Percentiles rank a stretch among this genome's conserved stretches.
phyloP scores from a whole-genome alignment of 106 monocot species.

The Hemerocallis citrina region DNA sequence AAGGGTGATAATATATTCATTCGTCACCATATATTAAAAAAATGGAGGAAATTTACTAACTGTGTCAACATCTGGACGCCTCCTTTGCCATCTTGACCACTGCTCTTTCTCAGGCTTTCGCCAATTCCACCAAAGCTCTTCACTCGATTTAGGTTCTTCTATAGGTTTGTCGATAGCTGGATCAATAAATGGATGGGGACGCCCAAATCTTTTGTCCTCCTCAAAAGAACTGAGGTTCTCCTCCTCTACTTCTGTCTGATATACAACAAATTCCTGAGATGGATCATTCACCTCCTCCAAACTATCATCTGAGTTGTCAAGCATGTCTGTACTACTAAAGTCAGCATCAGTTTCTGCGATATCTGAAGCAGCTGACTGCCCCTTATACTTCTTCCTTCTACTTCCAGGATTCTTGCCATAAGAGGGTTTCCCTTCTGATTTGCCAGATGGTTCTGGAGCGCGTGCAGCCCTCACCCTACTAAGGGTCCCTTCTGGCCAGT shows the following conservation, averaged over 20 bases:
- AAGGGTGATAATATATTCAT: neutral
- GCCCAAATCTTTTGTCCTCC: slow-evolving; percentile 64
- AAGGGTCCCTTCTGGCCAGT: slow-evolving; percentile 89
- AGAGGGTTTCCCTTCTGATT: slow-evolving; percentile 64
- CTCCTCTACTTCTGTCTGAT: slow-evolving; percentile 46
- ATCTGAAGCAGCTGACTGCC: slow-evolving; percentile 25
- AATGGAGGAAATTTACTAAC: slow-evolving; percentile 28
- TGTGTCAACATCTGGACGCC: slow-evolving; percentile 88
- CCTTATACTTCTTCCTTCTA: slow-evolving; percentile 59
- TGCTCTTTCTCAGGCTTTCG: slow-evolving; percentile 82
- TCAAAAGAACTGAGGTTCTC: slow-evolving; percentile 66
- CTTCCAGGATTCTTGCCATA: slow-evolving; percentile 86
- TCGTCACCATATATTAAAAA: neutral
- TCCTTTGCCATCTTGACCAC: slow-evolving; percentile 98
- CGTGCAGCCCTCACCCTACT: slow-evolving; percentile 67
- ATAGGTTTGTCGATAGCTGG: slow-evolving; percentile 46
- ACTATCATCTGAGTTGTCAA: slow-evolving; percentile 35
- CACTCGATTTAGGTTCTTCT: slow-evolving; percentile 64
- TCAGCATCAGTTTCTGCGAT: slow-evolving; percentile 12
- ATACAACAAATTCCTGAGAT: slow-evolving; percentile 67
- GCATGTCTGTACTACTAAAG: neutral
- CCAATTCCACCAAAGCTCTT: slow-evolving; percentile 99
- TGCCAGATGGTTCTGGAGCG: slow-evolving; percentile 72
- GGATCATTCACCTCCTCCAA: slow-evolving; percentile 38
- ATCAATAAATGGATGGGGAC: slow-evolving; percentile 84